Evolutionary conservation across 345 rosid species (phyloP).

Genomic region (Populus euphratica): DNA sequence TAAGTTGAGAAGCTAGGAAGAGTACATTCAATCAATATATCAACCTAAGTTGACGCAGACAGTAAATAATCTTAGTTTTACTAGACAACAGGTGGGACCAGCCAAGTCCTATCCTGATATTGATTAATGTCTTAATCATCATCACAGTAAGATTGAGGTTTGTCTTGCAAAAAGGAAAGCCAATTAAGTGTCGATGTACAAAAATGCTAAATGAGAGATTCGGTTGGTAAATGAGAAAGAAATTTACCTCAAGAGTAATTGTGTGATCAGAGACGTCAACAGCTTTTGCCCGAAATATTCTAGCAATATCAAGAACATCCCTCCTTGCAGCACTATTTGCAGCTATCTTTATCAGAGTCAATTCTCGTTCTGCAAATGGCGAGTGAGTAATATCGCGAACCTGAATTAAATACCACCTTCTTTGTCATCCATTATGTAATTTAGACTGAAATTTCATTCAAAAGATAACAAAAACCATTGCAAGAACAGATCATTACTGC

Average conservation of each 20-base stretch:
- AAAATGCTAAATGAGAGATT: neutral
- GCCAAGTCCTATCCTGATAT: neutral
- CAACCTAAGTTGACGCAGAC: neutral
- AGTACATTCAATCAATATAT: neutral
- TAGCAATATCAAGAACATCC: conserved; percentile 67
- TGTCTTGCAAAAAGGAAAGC: neutral
- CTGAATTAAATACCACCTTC: conserved; percentile 31
- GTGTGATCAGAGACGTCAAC: conserved; percentile 77
- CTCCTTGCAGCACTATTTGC: conserved; percentile 61
- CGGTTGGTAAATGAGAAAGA: neutral
- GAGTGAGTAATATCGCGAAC: conserved; percentile 60
- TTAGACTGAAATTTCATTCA: neutral
- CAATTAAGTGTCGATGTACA: neutral
- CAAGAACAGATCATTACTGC: neutral
- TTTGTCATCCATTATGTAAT: conserved; percentile 9
- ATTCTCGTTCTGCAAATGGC: conserved; percentile 70
- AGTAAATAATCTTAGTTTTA: neutral
- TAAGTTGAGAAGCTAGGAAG: neutral
- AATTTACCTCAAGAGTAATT: conserved; percentile 58
- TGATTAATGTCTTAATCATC: neutral
- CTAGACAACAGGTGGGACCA: neutral
- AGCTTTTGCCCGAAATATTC: conserved; percentile 67
- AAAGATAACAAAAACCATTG: neutral
- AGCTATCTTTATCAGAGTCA: conserved; percentile 64
- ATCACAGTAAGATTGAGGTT: neutral